These are phyloP conservation scores for Penicillium tannophilum DNA, from an alignment of 495 filamentous ascomycete species.

Conservation along the genomic window DNA sequence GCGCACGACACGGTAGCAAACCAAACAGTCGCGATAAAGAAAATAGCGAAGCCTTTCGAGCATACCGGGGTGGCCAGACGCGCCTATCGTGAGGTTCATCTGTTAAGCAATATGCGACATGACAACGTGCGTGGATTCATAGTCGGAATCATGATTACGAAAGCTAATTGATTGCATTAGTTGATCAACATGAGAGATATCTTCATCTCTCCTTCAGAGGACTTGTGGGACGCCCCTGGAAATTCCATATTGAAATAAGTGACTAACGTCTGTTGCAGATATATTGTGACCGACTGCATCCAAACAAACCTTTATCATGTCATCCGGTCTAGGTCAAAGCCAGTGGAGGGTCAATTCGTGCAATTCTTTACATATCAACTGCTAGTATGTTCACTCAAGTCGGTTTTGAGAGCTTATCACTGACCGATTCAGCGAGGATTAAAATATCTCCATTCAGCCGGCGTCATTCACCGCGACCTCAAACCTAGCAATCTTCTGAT, in stretches of 20 bases:
- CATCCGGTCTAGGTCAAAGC: constrained; percentile 67
- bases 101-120: constrained; percentile 84
- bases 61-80: constrained; percentile 86
- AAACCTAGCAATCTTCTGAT: constrained; percentile 78
- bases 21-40: constrained; percentile 89
- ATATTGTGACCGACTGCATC: constrained; percentile 89
- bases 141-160: not conserved
- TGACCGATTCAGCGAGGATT: constrained; percentile 64
- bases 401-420: constrained; percentile 19
- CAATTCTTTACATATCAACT: constrained; percentile 97
- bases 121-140: constrained; percentile 67
- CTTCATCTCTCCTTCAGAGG: constrained; percentile 92
- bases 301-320: constrained; percentile 88
- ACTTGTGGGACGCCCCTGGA: constrained; percentile 66
- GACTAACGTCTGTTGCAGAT: constrained; percentile 48
- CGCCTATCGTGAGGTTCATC: constrained; percentile 88
- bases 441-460: constrained; percentile 93
- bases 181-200: constrained; percentile 93
- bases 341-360: constrained; percentile 90
- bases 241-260: not conserved
- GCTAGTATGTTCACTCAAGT: constrained; percentile 55
- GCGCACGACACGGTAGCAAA: constrained; percentile 21
- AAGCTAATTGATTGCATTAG: constrained; percentile 42
- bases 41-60: constrained; percentile 96
- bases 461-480: constrained; percentile 28